phyloP scores from a whole-genome alignment of 768 basidiomycete genomes.

The Termitomyces sp. region DNA sequence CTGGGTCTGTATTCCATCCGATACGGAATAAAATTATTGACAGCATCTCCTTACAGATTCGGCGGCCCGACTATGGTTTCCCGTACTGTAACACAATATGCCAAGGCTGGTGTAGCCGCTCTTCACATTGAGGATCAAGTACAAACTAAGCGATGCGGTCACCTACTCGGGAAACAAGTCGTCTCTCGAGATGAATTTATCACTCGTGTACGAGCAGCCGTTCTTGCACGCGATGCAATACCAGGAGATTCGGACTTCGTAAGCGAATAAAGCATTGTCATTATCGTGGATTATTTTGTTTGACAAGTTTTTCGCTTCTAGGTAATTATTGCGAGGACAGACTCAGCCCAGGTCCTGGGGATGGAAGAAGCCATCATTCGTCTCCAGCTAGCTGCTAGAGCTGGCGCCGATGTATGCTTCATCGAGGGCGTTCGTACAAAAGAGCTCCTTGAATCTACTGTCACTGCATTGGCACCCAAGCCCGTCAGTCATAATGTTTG shows the following conservation, averaged over 20 bases:
- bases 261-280: conserved; percentile 13
- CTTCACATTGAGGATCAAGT: conserved; percentile 84
- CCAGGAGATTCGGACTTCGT: conserved; percentile 77
- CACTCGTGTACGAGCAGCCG: conserved; percentile 73
- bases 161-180: conserved; percentile 78
- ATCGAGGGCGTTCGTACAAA: conserved; percentile 75
- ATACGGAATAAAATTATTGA: background rate
- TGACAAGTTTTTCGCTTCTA: conserved; percentile 17
- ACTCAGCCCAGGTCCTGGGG: conserved; percentile 74
- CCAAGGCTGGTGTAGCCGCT: conserved; percentile 65
- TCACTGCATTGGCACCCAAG: conserved; percentile 66
- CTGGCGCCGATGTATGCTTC: conserved; percentile 79
- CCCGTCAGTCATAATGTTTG: conserved; percentile 41
- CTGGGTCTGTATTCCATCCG: conserved; percentile 43
- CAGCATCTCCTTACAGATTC: conserved; percentile 32
- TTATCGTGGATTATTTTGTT: background rate
- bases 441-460: conserved; percentile 60
- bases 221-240: conserved; percentile 71
- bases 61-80: conserved; percentile 76
- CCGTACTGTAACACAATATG: conserved; percentile 72
- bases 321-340: conserved; percentile 75
- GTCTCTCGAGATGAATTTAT: conserved; percentile 76
- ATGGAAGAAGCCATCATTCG: conserved; percentile 74
- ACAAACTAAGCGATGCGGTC: conserved; percentile 79
- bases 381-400: conserved; percentile 67